Conservation (phyloP, 2,329 filamentous ascomycete species). For the Epichloe gansuensis region DNA sequence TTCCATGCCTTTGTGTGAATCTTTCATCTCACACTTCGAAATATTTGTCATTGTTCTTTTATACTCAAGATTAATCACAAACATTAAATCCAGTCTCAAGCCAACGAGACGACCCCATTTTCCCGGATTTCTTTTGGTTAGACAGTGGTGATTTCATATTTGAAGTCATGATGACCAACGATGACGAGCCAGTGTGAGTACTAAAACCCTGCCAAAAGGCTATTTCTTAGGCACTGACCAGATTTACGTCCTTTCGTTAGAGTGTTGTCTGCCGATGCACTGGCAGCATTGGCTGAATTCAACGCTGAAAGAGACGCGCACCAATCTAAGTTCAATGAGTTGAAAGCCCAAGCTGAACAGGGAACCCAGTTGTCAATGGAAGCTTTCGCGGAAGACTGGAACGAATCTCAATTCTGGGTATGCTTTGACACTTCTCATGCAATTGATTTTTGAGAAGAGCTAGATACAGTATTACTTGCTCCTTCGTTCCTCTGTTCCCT, state of each 20-base stretch:
- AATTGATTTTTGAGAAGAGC: too few relatives aligned
- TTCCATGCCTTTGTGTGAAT: background rate
- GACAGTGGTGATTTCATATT: background rate
- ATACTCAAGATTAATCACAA: too few relatives aligned
- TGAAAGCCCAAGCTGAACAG: constrained; percentile 50
- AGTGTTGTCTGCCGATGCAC: constrained; percentile 51
- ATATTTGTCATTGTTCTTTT: too few relatives aligned
- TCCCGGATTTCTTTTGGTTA: background rate
- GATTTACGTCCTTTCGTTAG: constrained; percentile 10
- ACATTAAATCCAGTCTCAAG: too few relatives aligned
- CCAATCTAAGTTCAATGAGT: constrained; percentile 53
- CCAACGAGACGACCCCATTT: too few relatives aligned
- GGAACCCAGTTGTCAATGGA: constrained; percentile 47
- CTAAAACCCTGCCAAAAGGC: background rate
- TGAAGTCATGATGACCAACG: constrained; percentile 19
- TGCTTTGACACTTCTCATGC: constrained; percentile 7
- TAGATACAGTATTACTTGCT: too few relatives aligned
- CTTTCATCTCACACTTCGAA: too few relatives aligned
- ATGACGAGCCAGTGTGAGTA: constrained; percentile 39
- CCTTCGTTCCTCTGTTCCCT: too few relatives aligned
- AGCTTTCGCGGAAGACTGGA: constrained; percentile 69
- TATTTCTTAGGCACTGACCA: background rate
- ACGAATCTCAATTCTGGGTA: constrained; percentile 76
- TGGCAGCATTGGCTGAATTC: constrained; percentile 62
- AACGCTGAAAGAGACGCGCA: constrained; percentile 59